phyloP scores from a whole-genome alignment of 495 filamentous ascomycete genomes.

The Talaromyces stipitatus region DNA sequence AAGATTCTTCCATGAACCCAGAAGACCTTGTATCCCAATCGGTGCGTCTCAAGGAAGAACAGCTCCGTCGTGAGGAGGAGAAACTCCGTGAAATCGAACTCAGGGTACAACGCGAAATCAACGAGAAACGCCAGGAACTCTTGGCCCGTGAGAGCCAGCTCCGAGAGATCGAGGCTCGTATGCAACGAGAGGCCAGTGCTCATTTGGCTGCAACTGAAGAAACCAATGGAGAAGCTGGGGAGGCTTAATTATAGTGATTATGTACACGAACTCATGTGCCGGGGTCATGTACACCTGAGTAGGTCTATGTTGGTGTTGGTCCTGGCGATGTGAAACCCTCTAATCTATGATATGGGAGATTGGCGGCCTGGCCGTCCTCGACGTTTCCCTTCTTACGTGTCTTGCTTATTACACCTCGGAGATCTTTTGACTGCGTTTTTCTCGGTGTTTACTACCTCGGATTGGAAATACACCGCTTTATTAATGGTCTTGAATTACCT shows the following conservation, averaged over 20 bases:
- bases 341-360: constrained; percentile 1
- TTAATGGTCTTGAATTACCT: constrained; percentile 27
- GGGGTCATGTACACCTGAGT: constrained; percentile 13
- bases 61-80: constrained; percentile 97
- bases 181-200: constrained; percentile 60
- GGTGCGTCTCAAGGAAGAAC: constrained; percentile 97
- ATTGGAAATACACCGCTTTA: constrained; percentile 29
- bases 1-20: constrained; percentile 89
- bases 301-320: constrained; percentile 16
- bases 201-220: constrained; percentile 29
- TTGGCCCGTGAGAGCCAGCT: constrained; percentile 96
- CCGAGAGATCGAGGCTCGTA: constrained; percentile 83
- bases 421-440: constrained; percentile 20
- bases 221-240: constrained; percentile 43
- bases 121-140: constrained; percentile 98
- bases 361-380: too few species aligned
- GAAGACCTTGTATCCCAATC: constrained; percentile 95
- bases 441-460: constrained; percentile 7
- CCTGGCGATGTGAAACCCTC: background rate
- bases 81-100: constrained; percentile 98
- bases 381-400: constrained; percentile 8
- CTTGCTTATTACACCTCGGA: constrained; percentile 10
- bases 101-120: constrained; percentile 99
- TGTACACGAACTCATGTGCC: constrained; percentile 23
- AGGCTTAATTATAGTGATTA: constrained; percentile 32